Base-by-base conservation (phyloP, 192 early-diverging fungal genomes). In the Mortierella alpina region DNA sequence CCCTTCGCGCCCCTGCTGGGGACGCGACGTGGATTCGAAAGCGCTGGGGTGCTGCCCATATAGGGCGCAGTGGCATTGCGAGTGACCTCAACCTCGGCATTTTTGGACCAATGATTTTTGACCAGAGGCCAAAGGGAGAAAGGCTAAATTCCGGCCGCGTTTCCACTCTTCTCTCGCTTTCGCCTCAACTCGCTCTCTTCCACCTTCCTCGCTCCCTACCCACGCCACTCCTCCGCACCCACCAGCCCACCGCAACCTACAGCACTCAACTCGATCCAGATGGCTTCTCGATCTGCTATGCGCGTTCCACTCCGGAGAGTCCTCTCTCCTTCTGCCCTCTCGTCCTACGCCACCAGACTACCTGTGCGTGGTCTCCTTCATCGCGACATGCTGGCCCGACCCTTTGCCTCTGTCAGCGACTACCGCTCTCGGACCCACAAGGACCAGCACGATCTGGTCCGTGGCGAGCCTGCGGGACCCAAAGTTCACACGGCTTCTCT, bases 381-480 rank as follows among this genome's bases (percentile, higher is more conserved):
- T 50, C 59, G 56, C 49, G n/a, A 45, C 10, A 5, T 69, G 7
- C n/a, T 59, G 12, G 20, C 55, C 2, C 75, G 68, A 23, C 51
- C 65, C 18, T 68, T 75, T 31, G 73, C 73, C 17, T 60, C 58
- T 6, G 44, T 62, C 11, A 52, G 39, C 48, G 10, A 17, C 31
- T 20, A 13, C 57, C 10, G 39, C 39, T 7, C 23, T 42, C 62
- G 77, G 6, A 46, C 23, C 13, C 72, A 75, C 23, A 63, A 52
- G 2, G 83, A 81, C 31, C 77, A 80, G 15, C 48, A 72, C 39
- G 59, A 59, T 0, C 23, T 80, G 1, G 66, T 89, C 48, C 79
- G 83, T 6, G 75, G 78, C 18, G 92, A 93, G 77, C 92, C 92
- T 53, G 62, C 65, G 46, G 77, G 83, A 55, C 92, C 92, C 9